These are phyloP conservation scores for Paramecium sonneborni DNA, from an alignment of 73 alveolate genomes.

Conservation along the genomic window DNA sequence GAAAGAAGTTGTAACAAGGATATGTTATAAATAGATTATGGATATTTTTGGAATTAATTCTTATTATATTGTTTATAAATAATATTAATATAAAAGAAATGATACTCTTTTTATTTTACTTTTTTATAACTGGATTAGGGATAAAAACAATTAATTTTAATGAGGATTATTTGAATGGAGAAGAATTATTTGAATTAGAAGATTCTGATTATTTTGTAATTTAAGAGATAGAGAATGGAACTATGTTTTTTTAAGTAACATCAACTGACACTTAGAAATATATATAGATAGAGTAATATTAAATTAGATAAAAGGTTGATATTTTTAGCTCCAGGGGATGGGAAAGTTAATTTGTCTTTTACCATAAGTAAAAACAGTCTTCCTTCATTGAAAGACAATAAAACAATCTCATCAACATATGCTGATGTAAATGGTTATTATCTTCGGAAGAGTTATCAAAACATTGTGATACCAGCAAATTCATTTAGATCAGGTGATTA, in stretches of 20 bases:
- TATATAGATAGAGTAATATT: background rate
- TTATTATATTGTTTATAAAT: background rate
- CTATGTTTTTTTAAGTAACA: background rate
- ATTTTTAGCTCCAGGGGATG: background rate
- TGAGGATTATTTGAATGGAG: background rate
- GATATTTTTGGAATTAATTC: background rate
- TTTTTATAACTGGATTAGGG: background rate
- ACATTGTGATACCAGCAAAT: background rate
- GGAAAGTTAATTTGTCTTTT: background rate
- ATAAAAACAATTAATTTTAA: background rate
- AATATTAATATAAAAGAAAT: background rate
- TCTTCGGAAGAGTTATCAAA: background rate
- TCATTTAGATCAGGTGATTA: conserved; percentile 8
- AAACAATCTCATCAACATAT: background rate
- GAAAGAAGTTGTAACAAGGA: too few species aligned
- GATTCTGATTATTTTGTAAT: background rate
- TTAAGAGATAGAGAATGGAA: background rate
- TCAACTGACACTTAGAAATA: background rate
- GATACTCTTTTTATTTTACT: background rate
- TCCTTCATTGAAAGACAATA: background rate
- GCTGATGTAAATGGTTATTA: background rate
- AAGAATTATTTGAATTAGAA: background rate
- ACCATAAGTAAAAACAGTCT: background rate
- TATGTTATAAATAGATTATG: too few species aligned
- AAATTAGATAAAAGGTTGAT: background rate